A percentile compares a stretch with the other conserved stretches of the same genome.
Evolutionary conservation across 306 rosid species (phyloP).

Genomic region (Sesbania bispinosa): DNA sequence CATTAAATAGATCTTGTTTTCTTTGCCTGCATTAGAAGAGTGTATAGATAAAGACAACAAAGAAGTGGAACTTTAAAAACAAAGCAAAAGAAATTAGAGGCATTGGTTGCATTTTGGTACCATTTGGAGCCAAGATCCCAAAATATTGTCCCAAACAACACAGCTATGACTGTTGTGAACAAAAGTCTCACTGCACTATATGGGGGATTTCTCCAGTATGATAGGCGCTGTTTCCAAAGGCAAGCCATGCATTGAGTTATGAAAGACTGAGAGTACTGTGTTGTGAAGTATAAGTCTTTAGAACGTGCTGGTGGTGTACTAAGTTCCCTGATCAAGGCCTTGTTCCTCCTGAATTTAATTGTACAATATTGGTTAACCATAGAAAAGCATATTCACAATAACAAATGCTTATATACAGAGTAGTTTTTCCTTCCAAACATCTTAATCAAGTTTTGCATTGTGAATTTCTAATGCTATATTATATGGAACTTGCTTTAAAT

Average conservation of each 20-base stretch:
- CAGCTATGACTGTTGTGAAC: conserved; percentile 67
- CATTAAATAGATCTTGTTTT: conserved; percentile 72
- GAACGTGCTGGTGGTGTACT: conserved; percentile 62
- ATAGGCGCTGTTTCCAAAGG: conserved; percentile 78
- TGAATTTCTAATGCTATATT: neutral
- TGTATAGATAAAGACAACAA: neutral
- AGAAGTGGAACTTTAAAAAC: neutral
- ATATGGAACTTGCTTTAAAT: neutral
- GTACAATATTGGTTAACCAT: conserved; percentile 18
- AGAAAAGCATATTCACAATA: too few relatives aligned
- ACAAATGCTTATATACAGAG: neutral
- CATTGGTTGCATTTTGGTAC: conserved; percentile 29
- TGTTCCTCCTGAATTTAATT: conserved; percentile 63
- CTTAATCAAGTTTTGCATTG: neutral
- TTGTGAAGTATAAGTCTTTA: conserved; percentile 59
- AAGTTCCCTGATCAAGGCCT: conserved; percentile 61
- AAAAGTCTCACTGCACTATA: conserved; percentile 70
- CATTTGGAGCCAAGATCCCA: conserved; percentile 82
- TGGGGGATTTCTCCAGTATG: conserved; percentile 90
- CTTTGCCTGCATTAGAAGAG: conserved; percentile 46
- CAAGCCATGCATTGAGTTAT: conserved; percentile 74
- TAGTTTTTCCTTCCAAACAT: neutral
- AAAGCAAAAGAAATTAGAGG: neutral
- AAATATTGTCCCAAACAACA: conserved; percentile 79
- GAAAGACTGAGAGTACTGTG: conserved; percentile 65